A percentile compares a stretch with the other conserved stretches of the same genome.
Conservation (phyloP, 306 rosid genomes). For the Inga laurina region DNA sequence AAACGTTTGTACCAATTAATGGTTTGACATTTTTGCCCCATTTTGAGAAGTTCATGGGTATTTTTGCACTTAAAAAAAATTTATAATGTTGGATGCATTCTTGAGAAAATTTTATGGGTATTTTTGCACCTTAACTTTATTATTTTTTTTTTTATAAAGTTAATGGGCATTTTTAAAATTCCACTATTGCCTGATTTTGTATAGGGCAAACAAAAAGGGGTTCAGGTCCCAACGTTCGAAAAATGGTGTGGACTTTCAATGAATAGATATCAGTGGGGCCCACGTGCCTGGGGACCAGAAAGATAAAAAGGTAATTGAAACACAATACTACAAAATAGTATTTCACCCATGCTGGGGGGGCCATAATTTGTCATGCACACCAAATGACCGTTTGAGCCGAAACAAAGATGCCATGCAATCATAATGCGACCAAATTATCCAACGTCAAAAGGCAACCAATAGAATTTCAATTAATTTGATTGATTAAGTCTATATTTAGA, state of each 20-base stretch:
- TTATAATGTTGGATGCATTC: no score
- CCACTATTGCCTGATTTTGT: slow-evolving; percentile 5
- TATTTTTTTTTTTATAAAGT: not conserved
- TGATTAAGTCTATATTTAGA: no score
- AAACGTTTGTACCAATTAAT: no score
- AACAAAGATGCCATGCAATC: not conserved
- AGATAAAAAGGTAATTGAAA: not conserved
- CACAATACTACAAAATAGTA: slow-evolving; percentile 41
- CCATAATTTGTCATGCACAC: slow-evolving; percentile 45
- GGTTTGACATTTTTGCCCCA: no score
- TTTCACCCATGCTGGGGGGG: slow-evolving; percentile 55
- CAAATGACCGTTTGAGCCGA: slow-evolving; percentile 49
- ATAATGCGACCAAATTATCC: not conserved
- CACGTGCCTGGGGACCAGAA: slow-evolving; percentile 15
- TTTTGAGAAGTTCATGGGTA: no score
- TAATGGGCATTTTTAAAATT: not conserved
- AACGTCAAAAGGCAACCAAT: not conserved
- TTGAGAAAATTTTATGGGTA: no score
- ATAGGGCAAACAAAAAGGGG: not conserved
- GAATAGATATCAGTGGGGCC: not conserved
- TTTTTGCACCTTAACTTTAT: no score
- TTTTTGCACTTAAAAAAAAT: no score
- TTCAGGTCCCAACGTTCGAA: slow-evolving; percentile 55
- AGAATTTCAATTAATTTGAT: not conserved
- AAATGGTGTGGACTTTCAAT: slow-evolving; percentile 9